phyloP scores from a whole-genome alignment of 108 stramenopile species.

The Ochromonas danica region DNA sequence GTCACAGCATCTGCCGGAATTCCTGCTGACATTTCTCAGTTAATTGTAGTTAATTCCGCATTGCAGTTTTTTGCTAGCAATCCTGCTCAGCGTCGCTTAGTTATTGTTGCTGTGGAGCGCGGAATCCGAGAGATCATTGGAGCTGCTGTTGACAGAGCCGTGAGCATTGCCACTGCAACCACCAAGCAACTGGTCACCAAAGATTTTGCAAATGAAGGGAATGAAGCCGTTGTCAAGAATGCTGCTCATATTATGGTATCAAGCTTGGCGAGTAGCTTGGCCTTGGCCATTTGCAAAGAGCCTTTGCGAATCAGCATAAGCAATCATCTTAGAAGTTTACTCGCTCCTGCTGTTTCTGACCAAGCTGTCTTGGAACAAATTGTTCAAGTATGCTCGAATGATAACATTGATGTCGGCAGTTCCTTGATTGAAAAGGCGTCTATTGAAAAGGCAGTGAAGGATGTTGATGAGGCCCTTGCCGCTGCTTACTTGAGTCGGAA shows the following conservation, averaged over 20 bases:
- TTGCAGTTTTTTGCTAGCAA: constrained; percentile 22
- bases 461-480: constrained; percentile 83
- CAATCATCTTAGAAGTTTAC: constrained; percentile 83
- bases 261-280: constrained; percentile 92
- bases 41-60: constrained; percentile 58
- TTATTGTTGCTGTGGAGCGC: constrained; percentile 89
- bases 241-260: constrained; percentile 96
- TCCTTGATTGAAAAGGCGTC: constrained; percentile 98
- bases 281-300: constrained; percentile 93
- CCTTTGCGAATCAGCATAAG: constrained; percentile 88
- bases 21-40: constrained; percentile 90
- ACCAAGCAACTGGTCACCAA: constrained; percentile 95
- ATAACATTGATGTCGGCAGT: constrained; percentile 94
- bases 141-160: constrained; percentile 94
- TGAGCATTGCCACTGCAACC: constrained; percentile 96
- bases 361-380: constrained; percentile 77
- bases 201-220: constrained; percentile 97
- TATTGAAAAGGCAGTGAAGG: constrained; percentile 92
- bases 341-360: constrained; percentile 42
- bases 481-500: constrained; percentile 65
- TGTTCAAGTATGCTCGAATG: constrained; percentile 83
- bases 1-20: constrained; percentile 72
- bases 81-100: constrained; percentile 62
- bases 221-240: constrained; percentile 88
- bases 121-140: constrained; percentile 98